Conservation (phyloP, 1,284 basidiomycete species). For the Ustilago lituana region DNA sequence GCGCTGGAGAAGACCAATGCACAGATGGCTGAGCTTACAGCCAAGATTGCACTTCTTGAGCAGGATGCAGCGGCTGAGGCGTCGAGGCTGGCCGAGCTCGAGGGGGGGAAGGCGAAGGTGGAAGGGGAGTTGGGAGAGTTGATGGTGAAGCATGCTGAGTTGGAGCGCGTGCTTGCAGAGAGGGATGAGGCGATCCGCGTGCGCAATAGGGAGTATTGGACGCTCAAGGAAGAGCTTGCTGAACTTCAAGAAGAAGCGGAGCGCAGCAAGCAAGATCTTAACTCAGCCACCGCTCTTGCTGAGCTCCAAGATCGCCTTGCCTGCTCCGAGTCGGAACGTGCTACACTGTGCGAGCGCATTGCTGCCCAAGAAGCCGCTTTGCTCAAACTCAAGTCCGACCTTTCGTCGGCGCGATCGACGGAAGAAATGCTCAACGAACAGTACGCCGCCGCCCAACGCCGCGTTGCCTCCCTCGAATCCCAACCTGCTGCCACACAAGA, state of each 20-base stretch:
- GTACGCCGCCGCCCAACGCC: constrained; percentile 19
- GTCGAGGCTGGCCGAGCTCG: not conserved
- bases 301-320: constrained; percentile 4
- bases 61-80: not conserved
- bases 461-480: constrained; percentile 19
- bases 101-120: not conserved
- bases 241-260: constrained; percentile 49
- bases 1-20: not conserved
- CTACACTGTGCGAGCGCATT: not conserved
- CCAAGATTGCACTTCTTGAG: not conserved
- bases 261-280: not conserved
- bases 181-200: constrained; percentile 15
- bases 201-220: constrained; percentile 52
- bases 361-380: constrained; percentile 15
- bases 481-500: not conserved
- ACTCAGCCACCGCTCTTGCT: not conserved
- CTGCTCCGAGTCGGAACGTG: not conserved
- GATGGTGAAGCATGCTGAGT: constrained; percentile 1
- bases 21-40: not conserved
- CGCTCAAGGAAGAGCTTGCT: constrained; percentile 54
- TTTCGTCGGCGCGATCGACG: constrained; percentile 13
- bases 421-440: constrained; percentile 41
- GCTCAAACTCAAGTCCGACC: constrained; percentile 19
- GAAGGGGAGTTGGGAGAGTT: constrained; percentile 1
- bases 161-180: constrained; percentile 16